Evolutionary conservation across 2,329 filamentous ascomycete genomes (phyloP).

Genomic region (Biscogniauxia mediterranea): DNA sequence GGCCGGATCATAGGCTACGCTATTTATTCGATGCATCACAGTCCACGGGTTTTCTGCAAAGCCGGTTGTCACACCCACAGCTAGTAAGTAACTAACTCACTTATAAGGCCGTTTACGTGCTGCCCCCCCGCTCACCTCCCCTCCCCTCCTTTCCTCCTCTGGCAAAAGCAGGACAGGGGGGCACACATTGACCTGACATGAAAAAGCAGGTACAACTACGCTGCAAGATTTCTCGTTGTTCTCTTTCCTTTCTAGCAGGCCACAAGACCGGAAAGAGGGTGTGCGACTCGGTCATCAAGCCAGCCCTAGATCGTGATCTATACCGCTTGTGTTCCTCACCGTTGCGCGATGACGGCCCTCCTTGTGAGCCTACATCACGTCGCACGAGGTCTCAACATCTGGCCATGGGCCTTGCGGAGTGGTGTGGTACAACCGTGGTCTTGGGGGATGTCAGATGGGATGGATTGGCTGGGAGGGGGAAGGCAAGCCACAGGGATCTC

Average conservation of each 20-base stretch:
- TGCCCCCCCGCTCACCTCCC: conserved; percentile 1
- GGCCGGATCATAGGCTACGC: conserved; percentile 18
- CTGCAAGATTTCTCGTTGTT: conserved; percentile 4
- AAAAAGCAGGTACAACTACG: conserved; percentile 29
- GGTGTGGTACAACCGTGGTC: conserved; percentile 24
- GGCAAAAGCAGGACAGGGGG: conserved; percentile 11
- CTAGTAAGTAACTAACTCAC: conserved; percentile 3
- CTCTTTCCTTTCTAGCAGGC: conserved; percentile 13
- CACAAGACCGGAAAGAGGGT: conserved; percentile 15
- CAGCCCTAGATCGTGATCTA: conserved; percentile 21
- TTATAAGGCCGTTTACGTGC: conserved; percentile 21
- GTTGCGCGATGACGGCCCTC: conserved; percentile 11
- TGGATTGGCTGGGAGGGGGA: conserved; percentile 14
- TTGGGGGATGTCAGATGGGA: conserved; percentile 21
- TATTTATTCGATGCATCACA: conserved; percentile 18
- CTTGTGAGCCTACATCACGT: conserved; percentile 23
- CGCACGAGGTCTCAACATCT: conserved; percentile 31
- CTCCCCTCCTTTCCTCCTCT: neutral
- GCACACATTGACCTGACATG: conserved; percentile 22
- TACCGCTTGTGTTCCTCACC: conserved; percentile 17
- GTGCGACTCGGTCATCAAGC: conserved; percentile 15
- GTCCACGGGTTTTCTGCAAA: conserved; percentile 19
- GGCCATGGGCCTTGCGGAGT: conserved; percentile 22
- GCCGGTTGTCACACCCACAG: conserved; percentile 26
- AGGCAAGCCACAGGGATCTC: conserved; percentile 22